Evolutionary conservation across 140 eudicot genomes (phyloP).

Genomic region (Stevia rebaudiana): DNA sequence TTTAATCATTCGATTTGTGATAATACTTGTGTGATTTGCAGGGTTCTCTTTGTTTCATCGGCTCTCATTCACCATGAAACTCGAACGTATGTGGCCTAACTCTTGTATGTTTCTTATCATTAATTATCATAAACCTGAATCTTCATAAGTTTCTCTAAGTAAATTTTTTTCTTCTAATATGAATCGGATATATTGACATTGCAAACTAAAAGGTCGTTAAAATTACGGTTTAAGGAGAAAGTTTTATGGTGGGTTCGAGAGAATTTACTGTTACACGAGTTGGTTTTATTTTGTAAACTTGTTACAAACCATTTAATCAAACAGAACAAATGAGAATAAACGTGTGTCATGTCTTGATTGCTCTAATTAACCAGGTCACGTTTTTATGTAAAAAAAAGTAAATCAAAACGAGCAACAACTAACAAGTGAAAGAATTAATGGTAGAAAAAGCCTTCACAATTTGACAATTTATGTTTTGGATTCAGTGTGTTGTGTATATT

Average conservation of each 20-base stretch:
- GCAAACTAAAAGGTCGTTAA: background rate
- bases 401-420: background rate
- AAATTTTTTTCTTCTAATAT: background rate
- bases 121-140: background rate
- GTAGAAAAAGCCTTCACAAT: conserved; percentile 1
- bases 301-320: too few relatives aligned
- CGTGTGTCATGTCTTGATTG: background rate
- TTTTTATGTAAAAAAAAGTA: background rate
- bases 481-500: conserved; percentile 18
- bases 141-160: background rate
- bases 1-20: conserved; percentile 6
- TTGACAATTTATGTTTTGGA: conserved; percentile 7
- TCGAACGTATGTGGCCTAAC: conserved; percentile 40
- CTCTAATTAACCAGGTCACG: background rate
- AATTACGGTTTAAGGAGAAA: too few relatives aligned
- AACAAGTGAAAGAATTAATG: background rate
- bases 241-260: too few relatives aligned
- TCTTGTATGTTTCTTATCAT: background rate
- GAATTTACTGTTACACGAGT: too few relatives aligned
- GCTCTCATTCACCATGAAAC: conserved; percentile 15
- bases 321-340: background rate
- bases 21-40: conserved; percentile 10
- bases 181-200: background rate
- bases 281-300: too few relatives aligned
- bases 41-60: conserved; percentile 9